A percentile compares a stretch with the other conserved stretches of the same genome.
Evolutionary conservation across 1,284 basidiomycete genomes (phyloP).

Genomic region (Boletus mariae): DNA sequence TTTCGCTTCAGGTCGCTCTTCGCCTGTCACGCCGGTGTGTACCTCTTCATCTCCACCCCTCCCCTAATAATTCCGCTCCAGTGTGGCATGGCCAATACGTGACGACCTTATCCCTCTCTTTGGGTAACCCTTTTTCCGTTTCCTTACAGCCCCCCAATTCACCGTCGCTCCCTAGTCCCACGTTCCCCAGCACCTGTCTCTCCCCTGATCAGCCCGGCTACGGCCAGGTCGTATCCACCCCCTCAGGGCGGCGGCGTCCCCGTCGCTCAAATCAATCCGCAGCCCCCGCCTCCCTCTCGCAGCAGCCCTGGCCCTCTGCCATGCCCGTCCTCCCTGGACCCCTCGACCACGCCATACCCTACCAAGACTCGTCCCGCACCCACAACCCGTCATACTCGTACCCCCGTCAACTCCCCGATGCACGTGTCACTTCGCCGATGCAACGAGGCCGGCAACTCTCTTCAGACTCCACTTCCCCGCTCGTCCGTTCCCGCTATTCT

Average conservation of each 20-base stretch:
- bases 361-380: constrained; percentile 26
- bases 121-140: constrained; percentile 48
- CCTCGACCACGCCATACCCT: constrained; percentile 18
- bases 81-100: constrained; percentile 86
- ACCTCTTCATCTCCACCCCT: constrained; percentile 13
- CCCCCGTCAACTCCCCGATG: constrained; percentile 28
- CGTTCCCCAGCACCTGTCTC: constrained; percentile 73
- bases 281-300: constrained; percentile 21
- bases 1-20: constrained; percentile 56
- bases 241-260: constrained; percentile 58
- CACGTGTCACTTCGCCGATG: constrained; percentile 26
- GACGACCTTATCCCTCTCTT: constrained; percentile 80
- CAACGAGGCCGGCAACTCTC: constrained; percentile 27
- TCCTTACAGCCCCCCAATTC: constrained; percentile 7
- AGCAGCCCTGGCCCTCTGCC: constrained; percentile 29
- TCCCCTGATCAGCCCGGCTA: constrained; percentile 80
- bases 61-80: constrained; percentile 33
- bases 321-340: constrained; percentile 26
- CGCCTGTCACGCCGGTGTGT: constrained; percentile 70
- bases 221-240: constrained; percentile 68
- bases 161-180: constrained; percentile 43
- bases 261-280: constrained; percentile 43
- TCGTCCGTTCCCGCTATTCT: constrained; percentile 37
- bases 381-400: constrained; percentile 30
- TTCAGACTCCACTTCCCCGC: constrained; percentile 30